A percentile compares a stretch with the other conserved stretches of the same genome.
phyloP scores from a whole-genome alignment of 208 protist genomes.

The Leishmania arabica region DNA sequence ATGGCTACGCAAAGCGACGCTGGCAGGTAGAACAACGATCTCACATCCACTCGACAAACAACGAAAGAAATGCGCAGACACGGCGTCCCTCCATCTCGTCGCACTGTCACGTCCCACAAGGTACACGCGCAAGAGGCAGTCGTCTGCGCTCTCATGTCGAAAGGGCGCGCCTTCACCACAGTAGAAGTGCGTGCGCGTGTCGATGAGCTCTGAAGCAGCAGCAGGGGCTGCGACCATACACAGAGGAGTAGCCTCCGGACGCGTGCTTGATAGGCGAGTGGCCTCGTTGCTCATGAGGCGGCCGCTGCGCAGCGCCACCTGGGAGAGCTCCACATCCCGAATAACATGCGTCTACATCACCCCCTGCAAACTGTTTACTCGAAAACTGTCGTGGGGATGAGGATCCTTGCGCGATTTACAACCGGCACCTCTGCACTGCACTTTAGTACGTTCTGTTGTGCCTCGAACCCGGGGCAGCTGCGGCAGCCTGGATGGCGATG shows the following conservation, averaged over 20 bases:
- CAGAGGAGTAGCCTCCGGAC: neutral
- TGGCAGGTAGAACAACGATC: neutral
- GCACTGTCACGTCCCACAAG: neutral
- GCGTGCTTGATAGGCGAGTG: neutral
- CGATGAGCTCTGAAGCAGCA: neutral
- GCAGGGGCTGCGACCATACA: neutral
- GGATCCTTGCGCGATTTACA: neutral
- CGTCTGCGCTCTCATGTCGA: no score
- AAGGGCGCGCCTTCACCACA: neutral
- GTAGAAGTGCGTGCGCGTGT: neutral
- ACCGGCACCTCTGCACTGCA: neutral
- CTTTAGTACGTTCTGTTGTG: neutral
- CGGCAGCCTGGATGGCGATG: neutral
- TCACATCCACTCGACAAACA: neutral
- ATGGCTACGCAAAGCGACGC: neutral
- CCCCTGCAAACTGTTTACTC: neutral
- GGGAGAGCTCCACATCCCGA: constrained; percentile 1
- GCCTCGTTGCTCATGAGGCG: neutral
- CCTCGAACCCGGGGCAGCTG: neutral
- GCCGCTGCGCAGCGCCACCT: neutral
- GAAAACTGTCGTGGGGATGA: neutral
- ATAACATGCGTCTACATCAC: neutral
- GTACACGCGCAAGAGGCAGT: no score
- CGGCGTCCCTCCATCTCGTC: neutral
- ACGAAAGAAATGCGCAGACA: no score